These are phyloP conservation scores for Aspergillus steynii DNA, from an alignment of 495 filamentous ascomycete genomes.

Conservation along the genomic window DNA sequence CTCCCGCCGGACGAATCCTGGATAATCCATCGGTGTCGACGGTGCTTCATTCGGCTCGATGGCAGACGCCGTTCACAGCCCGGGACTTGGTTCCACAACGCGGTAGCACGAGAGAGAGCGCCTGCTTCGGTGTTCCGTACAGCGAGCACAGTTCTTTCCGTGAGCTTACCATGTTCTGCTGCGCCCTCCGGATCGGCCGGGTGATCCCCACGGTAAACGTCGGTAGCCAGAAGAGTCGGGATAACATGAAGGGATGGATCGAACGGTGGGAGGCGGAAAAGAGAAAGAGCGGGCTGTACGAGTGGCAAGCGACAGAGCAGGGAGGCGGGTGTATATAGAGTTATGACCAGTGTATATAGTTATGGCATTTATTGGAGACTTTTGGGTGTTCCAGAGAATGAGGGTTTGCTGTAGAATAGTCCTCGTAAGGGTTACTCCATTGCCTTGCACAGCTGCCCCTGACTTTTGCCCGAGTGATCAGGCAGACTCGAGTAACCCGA, in stretches of 20 bases:
- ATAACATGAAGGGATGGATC: slow-evolving; percentile 88
- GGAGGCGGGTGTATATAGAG: no score
- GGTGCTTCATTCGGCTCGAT: slow-evolving; percentile 71
- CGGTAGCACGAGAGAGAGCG: slow-evolving; percentile 72
- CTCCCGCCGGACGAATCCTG: slow-evolving; percentile 60
- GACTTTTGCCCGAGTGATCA: no score
- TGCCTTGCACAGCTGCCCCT: no score
- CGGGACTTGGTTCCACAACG: slow-evolving; percentile 72
- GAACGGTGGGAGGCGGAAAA: slow-evolving; percentile 86
- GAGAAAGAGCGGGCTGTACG: slow-evolving; percentile 74
- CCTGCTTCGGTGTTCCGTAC: slow-evolving; percentile 91
- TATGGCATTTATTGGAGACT: no score
- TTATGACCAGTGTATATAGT: no score
- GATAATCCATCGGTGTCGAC: slow-evolving; percentile 65
- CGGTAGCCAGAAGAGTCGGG: slow-evolving; percentile 65
- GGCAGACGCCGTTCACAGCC: slow-evolving; percentile 67
- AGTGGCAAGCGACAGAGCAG: slow-evolving; percentile 12
- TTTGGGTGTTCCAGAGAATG: no score
- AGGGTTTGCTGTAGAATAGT: no score
- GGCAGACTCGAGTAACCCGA: no score
- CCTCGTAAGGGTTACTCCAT: no score
- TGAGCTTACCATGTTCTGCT: slow-evolving; percentile 91
- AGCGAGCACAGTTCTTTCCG: slow-evolving; percentile 93
- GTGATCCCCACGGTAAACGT: slow-evolving; percentile 96
- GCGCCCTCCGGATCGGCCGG: slow-evolving; percentile 79